A percentile compares a stretch with the other conserved stretches of the same genome.
Conservation (phyloP, 2,329 filamentous ascomycete genomes). For the Drechslerella dactyloides region DNA sequence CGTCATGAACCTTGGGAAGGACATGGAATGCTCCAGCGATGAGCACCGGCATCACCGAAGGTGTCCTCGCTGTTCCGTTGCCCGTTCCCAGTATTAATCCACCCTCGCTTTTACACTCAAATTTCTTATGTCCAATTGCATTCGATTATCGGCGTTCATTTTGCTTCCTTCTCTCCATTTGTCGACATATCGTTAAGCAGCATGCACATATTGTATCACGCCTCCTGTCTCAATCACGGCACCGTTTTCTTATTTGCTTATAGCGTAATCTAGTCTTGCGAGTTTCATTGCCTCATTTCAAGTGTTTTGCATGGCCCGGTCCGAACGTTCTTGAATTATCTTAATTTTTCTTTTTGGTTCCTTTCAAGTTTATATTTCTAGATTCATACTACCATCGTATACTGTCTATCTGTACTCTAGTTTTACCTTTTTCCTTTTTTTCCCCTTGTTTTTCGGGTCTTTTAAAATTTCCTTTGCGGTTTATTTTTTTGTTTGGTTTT, state of each 20-base stretch:
- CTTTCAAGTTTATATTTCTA: background rate
- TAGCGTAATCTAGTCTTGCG: background rate
- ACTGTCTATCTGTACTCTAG: background rate
- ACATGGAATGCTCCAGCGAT: conserved; percentile 27
- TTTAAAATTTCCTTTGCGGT: too few species aligned
- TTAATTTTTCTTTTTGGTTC: background rate
- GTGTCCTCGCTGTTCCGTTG: conserved; percentile 34
- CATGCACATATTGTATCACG: background rate
- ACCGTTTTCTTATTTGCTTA: background rate
- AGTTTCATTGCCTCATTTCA: conserved; percentile 1
- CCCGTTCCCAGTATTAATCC: conserved; percentile 16
- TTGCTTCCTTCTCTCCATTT: background rate
- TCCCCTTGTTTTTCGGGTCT: too few species aligned
- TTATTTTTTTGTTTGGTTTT: background rate
- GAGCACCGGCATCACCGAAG: conserved; percentile 31
- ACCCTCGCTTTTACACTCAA: background rate
- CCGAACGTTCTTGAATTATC: background rate
- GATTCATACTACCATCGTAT: background rate
- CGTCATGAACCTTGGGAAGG: conserved; percentile 41
- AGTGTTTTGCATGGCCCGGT: conserved; percentile 13
- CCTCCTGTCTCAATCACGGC: background rate
- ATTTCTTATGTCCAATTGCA: conserved; percentile 12
- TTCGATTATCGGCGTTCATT: background rate
- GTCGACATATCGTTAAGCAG: background rate
- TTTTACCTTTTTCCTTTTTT: background rate